These are phyloP conservation scores for Dentipellis sp. DNA, from an alignment of 768 basidiomycete genomes.

Conservation along the genomic window DNA sequence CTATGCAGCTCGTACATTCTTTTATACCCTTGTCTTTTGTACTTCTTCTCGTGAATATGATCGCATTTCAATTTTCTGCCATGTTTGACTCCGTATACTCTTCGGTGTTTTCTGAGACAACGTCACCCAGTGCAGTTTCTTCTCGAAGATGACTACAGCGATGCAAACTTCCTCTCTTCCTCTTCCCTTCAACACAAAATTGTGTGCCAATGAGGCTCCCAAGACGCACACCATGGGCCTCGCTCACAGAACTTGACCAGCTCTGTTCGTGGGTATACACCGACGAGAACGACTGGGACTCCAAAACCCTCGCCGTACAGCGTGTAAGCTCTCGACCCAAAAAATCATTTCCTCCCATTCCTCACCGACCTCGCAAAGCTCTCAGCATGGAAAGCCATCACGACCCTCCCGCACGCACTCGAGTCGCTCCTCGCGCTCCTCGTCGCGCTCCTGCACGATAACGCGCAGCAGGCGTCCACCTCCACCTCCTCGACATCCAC, in stretches of 20 bases:
- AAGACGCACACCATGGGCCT: conserved; percentile 73
- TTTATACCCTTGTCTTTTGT: too few relatives aligned
- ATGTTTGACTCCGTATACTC: too few relatives aligned
- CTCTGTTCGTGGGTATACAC: conserved; percentile 69
- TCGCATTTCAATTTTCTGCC: too few relatives aligned
- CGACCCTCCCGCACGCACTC: conserved; percentile 72
- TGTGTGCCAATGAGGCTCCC: conserved; percentile 54
- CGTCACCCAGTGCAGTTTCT: too few relatives aligned
- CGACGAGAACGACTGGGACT: conserved; percentile 49
- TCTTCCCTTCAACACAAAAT: neutral
- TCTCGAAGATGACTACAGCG: too few relatives aligned
- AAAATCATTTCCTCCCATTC: too few relatives aligned
- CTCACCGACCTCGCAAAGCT: conserved; percentile 45
- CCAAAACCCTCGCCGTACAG: conserved; percentile 50
- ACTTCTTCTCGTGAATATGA: too few relatives aligned
- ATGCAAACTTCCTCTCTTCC: neutral
- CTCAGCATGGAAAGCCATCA: conserved; percentile 71
- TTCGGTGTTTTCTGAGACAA: too few relatives aligned
- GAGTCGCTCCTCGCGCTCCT: conserved; percentile 64
- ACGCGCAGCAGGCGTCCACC: conserved; percentile 14
- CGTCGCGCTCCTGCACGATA: conserved; percentile 49
- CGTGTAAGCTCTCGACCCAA: conserved; percentile 40
- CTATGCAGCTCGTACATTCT: conserved; percentile 60
- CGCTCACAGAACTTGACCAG: conserved; percentile 60
- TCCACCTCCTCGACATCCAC: conserved; percentile 23